Evolutionary conservation across 257 asterid genomes (phyloP), one percentile per base, ranked within the genome.

Genomic region (Solanum ahanhuiri): DNA sequence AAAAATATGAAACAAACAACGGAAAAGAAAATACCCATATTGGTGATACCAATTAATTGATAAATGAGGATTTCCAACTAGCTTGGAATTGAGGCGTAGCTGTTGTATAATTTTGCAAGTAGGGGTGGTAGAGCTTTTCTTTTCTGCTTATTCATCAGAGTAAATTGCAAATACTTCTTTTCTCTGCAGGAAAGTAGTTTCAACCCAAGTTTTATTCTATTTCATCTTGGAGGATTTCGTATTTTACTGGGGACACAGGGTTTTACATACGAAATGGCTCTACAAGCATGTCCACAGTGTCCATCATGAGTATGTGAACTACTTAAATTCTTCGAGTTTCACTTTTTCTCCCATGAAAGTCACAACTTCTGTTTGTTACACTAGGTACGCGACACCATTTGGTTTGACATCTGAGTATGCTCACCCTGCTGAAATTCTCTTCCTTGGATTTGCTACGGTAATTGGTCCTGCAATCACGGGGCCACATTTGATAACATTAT

Each of bases 321-420:
- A 30, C 54, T 23, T 33, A 12, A 39, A n/a, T 76, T 6, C 83
- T 76, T 76, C 9, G 60, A 30, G 23, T 79, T 45, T 2, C 17
- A 25, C 20, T 79, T 28, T 45, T 79, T 79, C 6, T 12, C 37
- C 15, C 25, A 28, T 45, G 84, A 30, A 58, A 58, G 28, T 58
- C 28, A 58, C 12, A 20, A 54, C 66, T 17, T 79, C 41, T 79
- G 84, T 10, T 79, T 45, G 41, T 79, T 45, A 25, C 66, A 15
- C 72, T 71, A 96, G 99, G 92, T 96, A 96, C 41, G 99, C 99
- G 83, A 96, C 98, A 17, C 99, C 99, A 14, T 96, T 96, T 93
- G 99, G 99, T 82, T 87, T 96, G 95, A 96, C 99, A 34, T 96
- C 99, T 83, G 99, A 96, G 90, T 96, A 96, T 90, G 99, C 99